These are phyloP conservation scores for Starmerella roubikii DNA, from an alignment of 805 yeast species.

Conservation along the genomic window DNA sequence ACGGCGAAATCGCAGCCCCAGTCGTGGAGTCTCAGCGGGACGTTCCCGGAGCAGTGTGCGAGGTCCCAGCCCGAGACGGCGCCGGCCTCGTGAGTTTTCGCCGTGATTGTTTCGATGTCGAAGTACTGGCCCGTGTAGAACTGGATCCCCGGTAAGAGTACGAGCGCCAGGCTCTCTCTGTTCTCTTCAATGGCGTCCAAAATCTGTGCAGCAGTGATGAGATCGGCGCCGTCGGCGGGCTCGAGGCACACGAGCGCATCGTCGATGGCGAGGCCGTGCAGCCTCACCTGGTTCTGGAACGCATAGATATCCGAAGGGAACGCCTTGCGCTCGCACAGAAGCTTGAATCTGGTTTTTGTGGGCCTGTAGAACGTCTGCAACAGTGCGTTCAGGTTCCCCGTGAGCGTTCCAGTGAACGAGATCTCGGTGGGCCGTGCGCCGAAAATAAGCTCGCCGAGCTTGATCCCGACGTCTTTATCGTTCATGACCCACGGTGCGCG, in stretches of 20 bases:
- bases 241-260: conserved; percentile 49
- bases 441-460: conserved; percentile 64
- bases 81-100: conserved; percentile 40
- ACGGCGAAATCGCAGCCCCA: conserved; percentile 91
- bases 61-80: conserved; percentile 74
- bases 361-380: conserved; percentile 68
- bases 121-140: conserved; percentile 85
- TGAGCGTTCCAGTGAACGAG: conserved; percentile 76
- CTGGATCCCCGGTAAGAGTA: conserved; percentile 78
- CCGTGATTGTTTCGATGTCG: conserved; percentile 60
- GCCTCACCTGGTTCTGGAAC: conserved; percentile 52
- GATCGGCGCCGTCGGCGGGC: conserved; percentile 46
- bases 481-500: conserved; percentile 71
- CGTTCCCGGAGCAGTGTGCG: conserved; percentile 91
- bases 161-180: conserved; percentile 51
- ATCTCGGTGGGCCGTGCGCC: conserved; percentile 55
- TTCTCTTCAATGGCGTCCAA: conserved; percentile 40
- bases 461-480: conserved; percentile 60
- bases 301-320: conserved; percentile 91
- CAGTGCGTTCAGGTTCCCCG: conserved; percentile 66
- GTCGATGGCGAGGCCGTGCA: conserved; percentile 41
- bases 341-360: conserved; percentile 41
- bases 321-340: conserved; percentile 72
- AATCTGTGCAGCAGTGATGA: conserved; percentile 51
- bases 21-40: conserved; percentile 59